Base-by-base conservation (phyloP, 352 stramenopile genomes). In the Globisporangium mamillatum region DNA sequence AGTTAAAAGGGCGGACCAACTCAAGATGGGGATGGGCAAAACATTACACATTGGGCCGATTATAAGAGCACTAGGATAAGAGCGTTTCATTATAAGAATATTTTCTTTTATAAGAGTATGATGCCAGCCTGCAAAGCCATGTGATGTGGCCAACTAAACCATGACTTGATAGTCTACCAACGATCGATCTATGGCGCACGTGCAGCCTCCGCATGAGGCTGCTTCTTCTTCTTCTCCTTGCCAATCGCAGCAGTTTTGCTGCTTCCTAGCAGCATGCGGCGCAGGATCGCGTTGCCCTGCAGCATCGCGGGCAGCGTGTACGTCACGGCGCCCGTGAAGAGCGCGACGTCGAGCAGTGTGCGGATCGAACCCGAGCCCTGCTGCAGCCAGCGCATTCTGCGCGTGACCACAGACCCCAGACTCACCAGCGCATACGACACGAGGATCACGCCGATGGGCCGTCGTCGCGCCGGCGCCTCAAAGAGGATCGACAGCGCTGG, bases 351-450 rank as follows among this genome's bases (percentile, higher is more conserved):
- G 1, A 87, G 38, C n/a, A 80, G 46, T 0, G 67, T 71, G 1
- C 80, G 77, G 20, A 76, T 38, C 3, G 69, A 56, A 9, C 70
- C 78, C 0, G 62, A 72, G 64, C 71, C 70, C 22, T 72, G 73
- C 63, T 82, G 66, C 22, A 90, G 68, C 77, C 73, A 85, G 22
- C 57, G 22, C 60, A 84, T 57, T 3, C 71, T 55, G 24, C 75
- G 67, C 25, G 75, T 76, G 4, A 75, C 61, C 20, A 89, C 80
- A 3, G 72, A 77, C 29, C 74, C 75, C 54, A 87, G 70, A 50
- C 80, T 91, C 56, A 88, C 67, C 7, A 87, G 80, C 66, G 74
- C 74, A 46, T 91, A 91, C 41, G 82, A 87, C 22, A 75, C 74
- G 53, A 91, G 79, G 67, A 91, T 87, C 8, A 91, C 73, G 18